Percentiles rank a stretch among this genome's conserved stretches.
These are phyloP conservation scores for Debaryomyces sp. DNA, from an alignment of 1,139 yeast genomes.

Conservation along the genomic window DNA sequence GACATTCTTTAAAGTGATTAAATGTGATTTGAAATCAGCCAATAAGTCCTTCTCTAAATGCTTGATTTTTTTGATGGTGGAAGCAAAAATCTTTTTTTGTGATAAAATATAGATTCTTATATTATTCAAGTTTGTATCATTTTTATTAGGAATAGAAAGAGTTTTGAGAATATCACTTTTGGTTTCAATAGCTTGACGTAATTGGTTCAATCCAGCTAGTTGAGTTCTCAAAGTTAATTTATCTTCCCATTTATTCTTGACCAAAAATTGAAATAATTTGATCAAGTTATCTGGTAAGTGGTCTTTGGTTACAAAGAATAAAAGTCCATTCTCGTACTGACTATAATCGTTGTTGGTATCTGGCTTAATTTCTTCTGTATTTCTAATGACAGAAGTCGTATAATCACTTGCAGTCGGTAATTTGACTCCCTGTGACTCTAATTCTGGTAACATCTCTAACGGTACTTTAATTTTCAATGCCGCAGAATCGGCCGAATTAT, in stretches of 20 bases:
- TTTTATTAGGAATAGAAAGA: constrained; percentile 10
- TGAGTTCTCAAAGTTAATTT: constrained; percentile 51
- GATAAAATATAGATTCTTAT: constrained; percentile 42
- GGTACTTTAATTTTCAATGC: constrained; percentile 59
- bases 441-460: constrained; percentile 29
- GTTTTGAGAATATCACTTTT: constrained; percentile 39
- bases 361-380: constrained; percentile 14
- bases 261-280: constrained; percentile 54
- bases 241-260: constrained; percentile 46
- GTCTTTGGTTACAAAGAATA: constrained; percentile 42
- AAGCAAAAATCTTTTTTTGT: constrained; percentile 51
- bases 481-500: constrained; percentile 65
- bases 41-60: constrained; percentile 55
- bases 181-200: constrained; percentile 53
- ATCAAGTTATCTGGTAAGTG: constrained; percentile 51
- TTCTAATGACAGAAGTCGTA: constrained; percentile 38
- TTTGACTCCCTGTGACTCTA: constrained; percentile 41
- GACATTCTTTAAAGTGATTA: constrained; percentile 56
- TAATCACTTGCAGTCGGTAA: constrained; percentile 52
- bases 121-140: constrained; percentile 19
- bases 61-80: constrained; percentile 50
- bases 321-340: constrained; percentile 39
- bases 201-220: constrained; percentile 61
- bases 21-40: constrained; percentile 41
- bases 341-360: constrained; percentile 10